These are phyloP conservation scores for Gaultheria prostrata DNA, from an alignment of 148 eudicot species.

Conservation along the genomic window DNA sequence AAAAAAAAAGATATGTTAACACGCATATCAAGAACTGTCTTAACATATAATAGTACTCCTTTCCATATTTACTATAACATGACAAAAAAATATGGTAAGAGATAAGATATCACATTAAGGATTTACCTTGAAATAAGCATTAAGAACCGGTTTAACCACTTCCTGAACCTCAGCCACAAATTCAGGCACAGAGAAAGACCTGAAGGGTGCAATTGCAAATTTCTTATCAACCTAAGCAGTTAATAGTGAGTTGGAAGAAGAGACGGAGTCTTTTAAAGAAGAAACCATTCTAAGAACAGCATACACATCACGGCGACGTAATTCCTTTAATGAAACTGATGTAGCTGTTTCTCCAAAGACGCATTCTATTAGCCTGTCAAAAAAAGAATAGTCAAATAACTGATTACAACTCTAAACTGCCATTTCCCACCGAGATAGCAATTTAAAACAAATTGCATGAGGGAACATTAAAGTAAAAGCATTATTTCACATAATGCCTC, in stretches of 20 bases:
- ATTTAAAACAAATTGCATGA: slow-evolving; percentile 3
- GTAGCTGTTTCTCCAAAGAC: slow-evolving; percentile 81
- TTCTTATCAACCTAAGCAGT: not conserved
- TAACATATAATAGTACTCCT: not conserved
- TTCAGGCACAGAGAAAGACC: slow-evolving; percentile 81
- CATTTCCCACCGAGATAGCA: slow-evolving; percentile 17
- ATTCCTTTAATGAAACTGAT: slow-evolving; percentile 80
- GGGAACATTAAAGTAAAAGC: not conserved
- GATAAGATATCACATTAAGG: not conserved
- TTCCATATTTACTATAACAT: not conserved
- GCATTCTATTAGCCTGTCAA: slow-evolving; percentile 64
- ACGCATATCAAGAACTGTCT: not conserved
- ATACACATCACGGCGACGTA: slow-evolving; percentile 88
- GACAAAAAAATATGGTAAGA: not conserved
- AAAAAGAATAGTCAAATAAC: slow-evolving; percentile 16
- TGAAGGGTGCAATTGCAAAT: slow-evolving; percentile 17
- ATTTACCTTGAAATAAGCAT: slow-evolving; percentile 69
- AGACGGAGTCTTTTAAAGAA: not conserved
- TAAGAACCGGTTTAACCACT: slow-evolving; percentile 68
- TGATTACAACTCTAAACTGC: slow-evolving; percentile 36
- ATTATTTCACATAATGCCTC: not conserved
- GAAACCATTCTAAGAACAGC: slow-evolving; percentile 15
- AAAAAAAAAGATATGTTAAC: slow-evolving; percentile 8
- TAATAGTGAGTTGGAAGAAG: not conserved
- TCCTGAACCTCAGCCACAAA: slow-evolving; percentile 90